Evolutionary conservation across 139 green algal genomes (phyloP).

Genomic region (Tetradesmus obliquus): DNA sequence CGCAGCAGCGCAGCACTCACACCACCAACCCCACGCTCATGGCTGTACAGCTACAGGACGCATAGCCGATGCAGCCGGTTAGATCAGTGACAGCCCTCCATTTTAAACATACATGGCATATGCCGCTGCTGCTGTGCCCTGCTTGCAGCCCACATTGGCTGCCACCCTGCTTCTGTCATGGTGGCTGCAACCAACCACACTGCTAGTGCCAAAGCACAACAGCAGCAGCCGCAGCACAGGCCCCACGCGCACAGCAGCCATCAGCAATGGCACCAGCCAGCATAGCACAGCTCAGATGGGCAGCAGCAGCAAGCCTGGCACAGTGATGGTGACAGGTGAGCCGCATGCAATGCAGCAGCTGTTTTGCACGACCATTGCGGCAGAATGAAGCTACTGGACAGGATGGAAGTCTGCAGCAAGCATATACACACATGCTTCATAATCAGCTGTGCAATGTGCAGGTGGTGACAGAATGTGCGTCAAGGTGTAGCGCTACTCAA

Average conservation of each 20-base stretch:
- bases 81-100: not conserved
- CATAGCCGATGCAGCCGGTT: not conserved
- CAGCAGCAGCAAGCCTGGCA: not conserved
- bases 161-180: not conserved
- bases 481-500: no score
- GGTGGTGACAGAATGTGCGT: no score
- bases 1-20: no score
- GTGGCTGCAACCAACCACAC: not conserved
- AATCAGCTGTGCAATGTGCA: no score
- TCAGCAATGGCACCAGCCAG: not conserved
- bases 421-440: no score
- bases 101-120: not conserved
- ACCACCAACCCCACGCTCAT: no score
- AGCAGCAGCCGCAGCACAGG: not conserved
- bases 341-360: not conserved
- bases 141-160: not conserved
- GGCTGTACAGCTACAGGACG: no score
- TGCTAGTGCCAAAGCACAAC: not conserved
- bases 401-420: no score
- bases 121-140: not conserved
- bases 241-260: not conserved
- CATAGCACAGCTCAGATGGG: no score
- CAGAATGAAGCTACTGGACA: not conserved
- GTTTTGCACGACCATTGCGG: not conserved
- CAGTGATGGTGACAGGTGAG: slow-evolving; percentile 13